Evolutionary conservation across 2,329 filamentous ascomycete genomes (phyloP).

Genomic region (Microsporum canis): DNA sequence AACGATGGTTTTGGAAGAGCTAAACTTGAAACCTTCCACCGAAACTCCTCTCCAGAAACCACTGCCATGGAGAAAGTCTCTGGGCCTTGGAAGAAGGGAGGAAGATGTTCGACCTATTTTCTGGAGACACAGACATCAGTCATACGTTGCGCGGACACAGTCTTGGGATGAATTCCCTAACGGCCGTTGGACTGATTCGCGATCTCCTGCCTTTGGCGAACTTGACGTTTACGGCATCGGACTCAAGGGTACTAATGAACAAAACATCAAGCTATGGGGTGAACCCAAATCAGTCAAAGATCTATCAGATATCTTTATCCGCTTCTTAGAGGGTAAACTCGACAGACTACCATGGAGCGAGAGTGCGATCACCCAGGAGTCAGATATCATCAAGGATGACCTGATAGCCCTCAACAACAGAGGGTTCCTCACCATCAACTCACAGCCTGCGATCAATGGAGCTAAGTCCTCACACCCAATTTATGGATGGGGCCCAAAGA

Average conservation of each 20-base stretch:
- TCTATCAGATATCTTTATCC: constrained; percentile 70
- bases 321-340: constrained; percentile 70
- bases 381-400: constrained; percentile 62
- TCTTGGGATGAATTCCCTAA: constrained; percentile 99
- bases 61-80: constrained; percentile 92
- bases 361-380: constrained; percentile 69
- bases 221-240: constrained; percentile 90
- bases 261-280: constrained; percentile 92
- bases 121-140: constrained; percentile 95
- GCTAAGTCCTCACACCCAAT: constrained; percentile 76
- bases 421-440: constrained; percentile 91
- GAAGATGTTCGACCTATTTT: constrained; percentile 98
- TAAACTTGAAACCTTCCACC: constrained; percentile 66
- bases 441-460: constrained; percentile 87
- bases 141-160: constrained; percentile 87
- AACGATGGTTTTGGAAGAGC: constrained; percentile 83
- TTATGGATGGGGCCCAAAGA: constrained; percentile 87
- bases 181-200: constrained; percentile 93
- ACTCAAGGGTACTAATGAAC: constrained; percentile 86
- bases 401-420: constrained; percentile 73
- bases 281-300: constrained; percentile 69
- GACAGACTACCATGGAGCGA: constrained; percentile 91
- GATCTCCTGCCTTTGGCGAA: constrained; percentile 92
- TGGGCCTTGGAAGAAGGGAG: constrained; percentile 73
- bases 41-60: constrained; percentile 73